phyloP scores from a whole-genome alignment of 305 asterid genomes.

The Caryopteris hybrid region DNA sequence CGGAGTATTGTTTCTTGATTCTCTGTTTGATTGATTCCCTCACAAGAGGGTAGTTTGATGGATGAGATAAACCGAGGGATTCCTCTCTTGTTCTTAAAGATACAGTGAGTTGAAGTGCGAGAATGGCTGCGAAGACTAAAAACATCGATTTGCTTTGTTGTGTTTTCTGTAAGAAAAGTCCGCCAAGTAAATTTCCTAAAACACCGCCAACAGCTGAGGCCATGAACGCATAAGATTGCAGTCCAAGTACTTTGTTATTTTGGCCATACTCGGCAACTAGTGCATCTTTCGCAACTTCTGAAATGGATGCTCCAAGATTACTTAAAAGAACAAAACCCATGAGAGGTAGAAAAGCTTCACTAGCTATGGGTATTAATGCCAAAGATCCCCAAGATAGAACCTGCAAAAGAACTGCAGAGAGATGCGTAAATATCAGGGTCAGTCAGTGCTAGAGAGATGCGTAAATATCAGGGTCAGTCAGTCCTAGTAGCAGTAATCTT shows the following conservation, averaged over 20 bases:
- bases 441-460: neutral
- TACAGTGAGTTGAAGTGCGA: slow-evolving; percentile 51
- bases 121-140: slow-evolving; percentile 53
- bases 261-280: slow-evolving; percentile 82
- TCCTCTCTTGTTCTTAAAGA: slow-evolving; percentile 52
- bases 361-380: slow-evolving; percentile 56
- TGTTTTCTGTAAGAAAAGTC: slow-evolving; percentile 52
- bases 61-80: slow-evolving; percentile 51
- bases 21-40: slow-evolving; percentile 34
- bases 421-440: slow-evolving; percentile 21
- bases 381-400: slow-evolving; percentile 72
- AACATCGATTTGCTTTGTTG: slow-evolving; percentile 63
- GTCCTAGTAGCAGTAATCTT: neutral
- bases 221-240: slow-evolving; percentile 77
- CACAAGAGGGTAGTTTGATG: slow-evolving; percentile 14
- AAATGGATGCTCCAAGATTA: slow-evolving; percentile 73
- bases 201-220: slow-evolving; percentile 77
- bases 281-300: slow-evolving; percentile 86
- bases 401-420: slow-evolving; percentile 65
- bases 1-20: slow-evolving; percentile 47
- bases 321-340: slow-evolving; percentile 63
- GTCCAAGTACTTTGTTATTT: slow-evolving; percentile 43
- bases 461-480: too few relatives aligned
- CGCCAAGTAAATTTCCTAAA: slow-evolving; percentile 75
- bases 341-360: slow-evolving; percentile 50